Evolutionary conservation across 2,329 filamentous ascomycete species (phyloP).

Genomic region (Neofusicoccum sp.): DNA sequence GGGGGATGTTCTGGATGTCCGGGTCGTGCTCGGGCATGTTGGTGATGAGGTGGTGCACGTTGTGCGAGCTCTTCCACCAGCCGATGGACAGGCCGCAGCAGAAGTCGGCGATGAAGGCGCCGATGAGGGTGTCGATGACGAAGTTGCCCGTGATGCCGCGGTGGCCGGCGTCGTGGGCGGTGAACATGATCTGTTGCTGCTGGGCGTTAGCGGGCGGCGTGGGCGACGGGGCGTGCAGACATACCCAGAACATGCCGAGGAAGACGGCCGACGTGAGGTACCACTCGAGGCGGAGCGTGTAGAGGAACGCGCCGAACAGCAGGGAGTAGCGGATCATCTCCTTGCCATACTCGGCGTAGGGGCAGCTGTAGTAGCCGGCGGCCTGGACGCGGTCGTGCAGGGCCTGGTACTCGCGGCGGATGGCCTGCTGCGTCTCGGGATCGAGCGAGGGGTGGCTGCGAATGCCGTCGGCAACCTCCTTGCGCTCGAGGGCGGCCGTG

Average conservation of each 20-base stretch:
- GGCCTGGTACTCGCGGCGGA: constrained; percentile 55
- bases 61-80: constrained; percentile 70
- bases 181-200: constrained; percentile 68
- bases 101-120: constrained; percentile 63
- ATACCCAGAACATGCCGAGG: constrained; percentile 62
- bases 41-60: constrained; percentile 66
- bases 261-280: constrained; percentile 58
- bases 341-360: constrained; percentile 57
- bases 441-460: constrained; percentile 54
- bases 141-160: constrained; percentile 62
- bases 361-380: constrained; percentile 59
- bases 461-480: constrained; percentile 39
- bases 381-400: constrained; percentile 57
- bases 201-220: constrained; percentile 18
- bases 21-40: constrained; percentile 55
- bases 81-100: constrained; percentile 65
- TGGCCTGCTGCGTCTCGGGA: constrained; percentile 53
- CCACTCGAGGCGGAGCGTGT: constrained; percentile 51
- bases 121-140: constrained; percentile 58
- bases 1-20: constrained; percentile 64
- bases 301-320: constrained; percentile 52
- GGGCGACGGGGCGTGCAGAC: constrained; percentile 14
- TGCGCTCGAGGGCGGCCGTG: constrained; percentile 34
- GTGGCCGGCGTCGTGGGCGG: constrained; percentile 65
- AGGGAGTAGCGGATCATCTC: constrained; percentile 55